Conservation (phyloP, 768 basidiomycete species). For the Termitomyces heimii region DNA sequence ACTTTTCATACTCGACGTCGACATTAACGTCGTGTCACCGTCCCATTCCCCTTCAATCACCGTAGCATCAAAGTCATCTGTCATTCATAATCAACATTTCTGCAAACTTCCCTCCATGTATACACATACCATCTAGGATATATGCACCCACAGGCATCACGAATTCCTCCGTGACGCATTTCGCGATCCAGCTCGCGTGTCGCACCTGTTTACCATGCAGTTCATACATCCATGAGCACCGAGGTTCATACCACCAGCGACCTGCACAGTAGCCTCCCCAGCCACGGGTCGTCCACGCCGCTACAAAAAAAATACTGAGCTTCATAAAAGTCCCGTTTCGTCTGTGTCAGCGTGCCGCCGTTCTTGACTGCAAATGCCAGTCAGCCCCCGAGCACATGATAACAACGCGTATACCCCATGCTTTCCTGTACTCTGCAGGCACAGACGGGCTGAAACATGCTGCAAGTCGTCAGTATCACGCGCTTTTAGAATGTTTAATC, state of each 20-base stretch:
- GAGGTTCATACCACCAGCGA: constrained; percentile 21
- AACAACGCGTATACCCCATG: constrained; percentile 25
- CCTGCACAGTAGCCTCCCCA: constrained; percentile 23
- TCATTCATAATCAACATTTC: no score
- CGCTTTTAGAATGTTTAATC: neutral
- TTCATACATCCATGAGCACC: no score
- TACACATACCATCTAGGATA: constrained; percentile 27
- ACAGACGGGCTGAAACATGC: constrained; percentile 36
- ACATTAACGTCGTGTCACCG: neutral
- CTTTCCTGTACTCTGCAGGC: constrained; percentile 16
- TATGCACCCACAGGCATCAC: constrained; percentile 30
- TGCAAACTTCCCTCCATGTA: no score
- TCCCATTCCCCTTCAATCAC: no score
- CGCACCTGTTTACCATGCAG: constrained; percentile 26
- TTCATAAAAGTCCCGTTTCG: constrained; percentile 24
- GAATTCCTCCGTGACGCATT: constrained; percentile 26
- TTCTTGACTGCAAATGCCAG: constrained; percentile 21
- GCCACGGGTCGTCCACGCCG: constrained; percentile 28
- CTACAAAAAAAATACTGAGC: constrained; percentile 32
- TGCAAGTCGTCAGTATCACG: constrained; percentile 5
- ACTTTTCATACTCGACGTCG: no score
- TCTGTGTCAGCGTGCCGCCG: constrained; percentile 30
- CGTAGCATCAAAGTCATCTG: constrained; percentile 13
- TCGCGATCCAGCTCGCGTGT: constrained; percentile 30
- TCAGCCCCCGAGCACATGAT: neutral